Conservation (phyloP, 495 filamentous ascomycete genomes). For the Daldinia vernicosa region DNA sequence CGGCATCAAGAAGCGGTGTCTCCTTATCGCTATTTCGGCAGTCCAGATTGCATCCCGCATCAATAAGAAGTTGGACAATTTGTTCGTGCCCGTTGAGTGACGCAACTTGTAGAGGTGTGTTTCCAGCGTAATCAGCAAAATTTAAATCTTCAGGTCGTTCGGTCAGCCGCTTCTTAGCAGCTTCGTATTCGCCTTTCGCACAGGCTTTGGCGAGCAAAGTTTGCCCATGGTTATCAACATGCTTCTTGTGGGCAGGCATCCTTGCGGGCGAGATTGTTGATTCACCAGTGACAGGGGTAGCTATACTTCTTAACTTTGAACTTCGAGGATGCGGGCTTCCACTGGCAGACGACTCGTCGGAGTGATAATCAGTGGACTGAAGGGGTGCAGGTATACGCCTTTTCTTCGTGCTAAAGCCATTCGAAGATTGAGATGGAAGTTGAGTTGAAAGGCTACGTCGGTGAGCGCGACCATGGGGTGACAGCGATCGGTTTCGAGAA, state of each 20-base stretch:
- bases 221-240: constrained; percentile 84
- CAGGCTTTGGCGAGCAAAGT: constrained; percentile 86
- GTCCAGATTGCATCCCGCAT: constrained; percentile 83
- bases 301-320: constrained; percentile 70
- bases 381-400: constrained; percentile 66
- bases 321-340: constrained; percentile 74
- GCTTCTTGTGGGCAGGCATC: constrained; percentile 76
- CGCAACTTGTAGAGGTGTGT: constrained; percentile 92
- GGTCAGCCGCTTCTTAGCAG: constrained; percentile 70
- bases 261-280: constrained; percentile 71
- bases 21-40: constrained; percentile 84
- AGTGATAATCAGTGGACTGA: constrained; percentile 70
- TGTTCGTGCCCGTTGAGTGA: constrained; percentile 82
- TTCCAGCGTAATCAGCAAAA: constrained; percentile 89
- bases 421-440: constrained; percentile 57
- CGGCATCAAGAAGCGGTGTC: constrained; percentile 92
- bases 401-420: constrained; percentile 65
- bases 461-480: constrained; percentile 66
- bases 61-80: constrained; percentile 82
- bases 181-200: constrained; percentile 76
- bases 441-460: constrained; percentile 74
- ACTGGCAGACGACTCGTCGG: constrained; percentile 77
- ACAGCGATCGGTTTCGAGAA: constrained; percentile 67
- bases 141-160: constrained; percentile 88
- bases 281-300: constrained; percentile 64